A percentile compares a stretch with the other conserved stretches of the same genome.
These are phyloP conservation scores for Citrus unshiu DNA, from an alignment of 345 rosid genomes.

Conservation along the genomic window DNA sequence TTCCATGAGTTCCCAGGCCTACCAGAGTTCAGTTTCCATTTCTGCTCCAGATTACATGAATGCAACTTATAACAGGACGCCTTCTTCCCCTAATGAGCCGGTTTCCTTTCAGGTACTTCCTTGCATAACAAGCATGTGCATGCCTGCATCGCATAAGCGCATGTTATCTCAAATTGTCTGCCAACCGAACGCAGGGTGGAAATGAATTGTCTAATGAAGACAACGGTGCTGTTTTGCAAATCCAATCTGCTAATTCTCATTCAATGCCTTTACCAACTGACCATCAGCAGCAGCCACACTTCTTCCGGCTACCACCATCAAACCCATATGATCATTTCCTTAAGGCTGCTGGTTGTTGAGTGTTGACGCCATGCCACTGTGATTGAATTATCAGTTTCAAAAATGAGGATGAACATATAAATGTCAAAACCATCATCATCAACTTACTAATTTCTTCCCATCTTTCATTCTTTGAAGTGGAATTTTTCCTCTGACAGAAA, in stretches of 20 bases:
- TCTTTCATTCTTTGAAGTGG: background rate
- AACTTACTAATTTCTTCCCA: background rate
- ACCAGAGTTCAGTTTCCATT: slow-evolving; percentile 28
- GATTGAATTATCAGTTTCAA: background rate
- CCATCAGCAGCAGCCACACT: slow-evolving; percentile 43
- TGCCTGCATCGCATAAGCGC: background rate
- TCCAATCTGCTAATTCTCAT: slow-evolving; percentile 14
- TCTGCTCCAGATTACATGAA: slow-evolving; percentile 7
- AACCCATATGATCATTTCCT: slow-evolving; percentile 62
- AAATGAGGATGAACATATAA: background rate
- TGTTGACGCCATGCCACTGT: slow-evolving; percentile 24
- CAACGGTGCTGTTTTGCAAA: background rate
- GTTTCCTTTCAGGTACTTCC: slow-evolving; percentile 9
- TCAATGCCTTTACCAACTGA: slow-evolving; percentile 38
- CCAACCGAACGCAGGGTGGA: slow-evolving; percentile 31
- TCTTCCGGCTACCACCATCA: slow-evolving; percentile 48
- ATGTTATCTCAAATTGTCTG: background rate
- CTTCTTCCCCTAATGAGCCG: slow-evolving; percentile 11
- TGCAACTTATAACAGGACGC: slow-evolving; percentile 13
- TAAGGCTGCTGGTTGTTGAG: slow-evolving; percentile 58
- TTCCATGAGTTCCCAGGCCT: slow-evolving; percentile 38
- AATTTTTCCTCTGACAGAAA: background rate
- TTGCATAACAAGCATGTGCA: background rate
- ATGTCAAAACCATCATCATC: background rate
- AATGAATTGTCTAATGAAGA: slow-evolving; percentile 42